Evolutionary conservation across 768 basidiomycete species (phyloP), one percentile per base, ranked within the genome.

Genomic region (Tulasnella sp.): DNA sequence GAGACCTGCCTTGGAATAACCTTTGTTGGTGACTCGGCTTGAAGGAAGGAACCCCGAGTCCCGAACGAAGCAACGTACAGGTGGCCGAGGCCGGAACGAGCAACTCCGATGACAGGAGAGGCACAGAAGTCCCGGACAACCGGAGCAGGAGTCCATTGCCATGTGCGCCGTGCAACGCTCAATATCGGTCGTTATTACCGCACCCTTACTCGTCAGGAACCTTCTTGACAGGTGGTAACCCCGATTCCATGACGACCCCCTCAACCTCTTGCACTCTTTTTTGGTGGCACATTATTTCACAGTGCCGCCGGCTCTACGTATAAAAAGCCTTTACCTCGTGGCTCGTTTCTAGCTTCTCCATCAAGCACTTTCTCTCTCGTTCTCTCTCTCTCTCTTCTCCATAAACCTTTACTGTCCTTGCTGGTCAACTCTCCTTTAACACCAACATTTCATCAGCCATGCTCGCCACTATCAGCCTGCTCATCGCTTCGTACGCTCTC

Each of bases 341-440:
- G 58, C 58, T n/a, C 58, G 58, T 62, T n/a, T 62, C 27, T n/a
- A 8, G 58, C 58, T 62, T 62, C 58, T n/a, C 58, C 58, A 62
- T 62, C 58, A 62, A 62, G 58, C 27, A 14, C 58, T 62, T 62
- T n/a, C 58, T 62, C 58, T 31, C 27, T 62, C 7, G 8, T 10
- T 62, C 21, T 62, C 58, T 62, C 46, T 62, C 58, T 62, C 58
- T 62, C 58, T 62, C n/a, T n/a, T n/a, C n/a, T 31, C 58, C n/a
- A 73, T 71, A 71, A 39, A n/a, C 36, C 72, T 44, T 44, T 36
- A 24, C 72, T 73, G 38, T 39, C 72, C 36, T 73, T 44, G 72
- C 72, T 24, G 42, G 42, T 44, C 72, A 38, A 73, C 72, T 44
- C 36, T 73, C 72, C 52, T 77, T 52, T 56, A 38, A 77, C 52